Conservation (phyloP, 805 yeast species). For the Wickerhamiella lipophila region DNA sequence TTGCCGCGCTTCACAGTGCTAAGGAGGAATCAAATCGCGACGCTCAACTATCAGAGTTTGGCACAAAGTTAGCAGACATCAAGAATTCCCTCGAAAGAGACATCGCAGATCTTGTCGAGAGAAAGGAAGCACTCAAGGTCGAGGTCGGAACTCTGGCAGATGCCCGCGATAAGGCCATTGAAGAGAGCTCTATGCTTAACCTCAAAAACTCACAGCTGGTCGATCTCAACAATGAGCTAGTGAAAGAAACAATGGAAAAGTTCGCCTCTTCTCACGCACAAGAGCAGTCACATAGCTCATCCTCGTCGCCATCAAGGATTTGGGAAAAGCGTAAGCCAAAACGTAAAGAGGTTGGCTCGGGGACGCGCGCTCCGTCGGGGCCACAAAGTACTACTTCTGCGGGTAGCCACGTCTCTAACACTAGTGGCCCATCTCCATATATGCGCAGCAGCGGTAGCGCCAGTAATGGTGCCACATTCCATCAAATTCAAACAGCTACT, state of each 20-base stretch:
- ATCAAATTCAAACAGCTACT: neutral
- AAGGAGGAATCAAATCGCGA: slow-evolving; percentile 25
- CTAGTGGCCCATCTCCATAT: slow-evolving; percentile 1
- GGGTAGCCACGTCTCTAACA: neutral
- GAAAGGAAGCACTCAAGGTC: slow-evolving; percentile 23
- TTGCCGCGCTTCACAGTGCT: slow-evolving; percentile 31
- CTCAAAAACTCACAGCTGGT: slow-evolving; percentile 28
- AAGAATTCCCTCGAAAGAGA: slow-evolving; percentile 39
- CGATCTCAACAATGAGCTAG: slow-evolving; percentile 30
- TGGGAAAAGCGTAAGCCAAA: slow-evolving; percentile 8
- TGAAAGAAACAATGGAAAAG: slow-evolving; percentile 28
- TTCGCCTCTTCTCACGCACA: slow-evolving; percentile 16
- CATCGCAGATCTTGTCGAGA: slow-evolving; percentile 28
- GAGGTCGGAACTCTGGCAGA: slow-evolving; percentile 24
- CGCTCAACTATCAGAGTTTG: slow-evolving; percentile 23
- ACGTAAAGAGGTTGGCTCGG: slow-evolving; percentile 13
- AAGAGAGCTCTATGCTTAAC: slow-evolving; percentile 26
- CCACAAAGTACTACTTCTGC: neutral
- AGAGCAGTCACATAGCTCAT: neutral
- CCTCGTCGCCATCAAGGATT: neutral
- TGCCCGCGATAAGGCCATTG: slow-evolving; percentile 22
- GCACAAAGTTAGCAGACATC: slow-evolving; percentile 37
- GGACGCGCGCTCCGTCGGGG: neutral
- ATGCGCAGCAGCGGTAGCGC: neutral
- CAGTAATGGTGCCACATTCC: neutral